These are phyloP conservation scores for Candida neerlandica DNA, from an alignment of 1,139 yeast species.

Conservation along the genomic window DNA sequence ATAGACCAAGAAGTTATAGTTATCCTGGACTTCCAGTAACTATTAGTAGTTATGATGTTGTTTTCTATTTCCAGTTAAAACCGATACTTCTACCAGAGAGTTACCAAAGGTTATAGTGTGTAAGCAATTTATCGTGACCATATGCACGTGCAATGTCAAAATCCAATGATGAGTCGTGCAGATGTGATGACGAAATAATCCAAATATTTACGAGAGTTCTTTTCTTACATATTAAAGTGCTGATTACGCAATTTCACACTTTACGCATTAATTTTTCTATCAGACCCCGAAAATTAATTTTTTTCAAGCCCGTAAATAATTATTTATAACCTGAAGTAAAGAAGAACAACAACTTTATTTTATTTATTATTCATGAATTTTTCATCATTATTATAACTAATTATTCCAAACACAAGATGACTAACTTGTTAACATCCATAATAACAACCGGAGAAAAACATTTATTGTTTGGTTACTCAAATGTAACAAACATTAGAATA, in stretches of 20 bases:
- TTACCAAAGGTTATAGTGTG: no score
- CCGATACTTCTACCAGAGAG: no score
- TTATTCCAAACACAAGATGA: slow-evolving; percentile 19
- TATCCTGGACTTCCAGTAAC: no score
- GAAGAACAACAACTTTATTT: background rate
- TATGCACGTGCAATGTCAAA: no score
- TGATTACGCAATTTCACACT: slow-evolving; percentile 6
- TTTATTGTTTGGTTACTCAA: slow-evolving; percentile 58
- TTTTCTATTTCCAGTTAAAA: no score
- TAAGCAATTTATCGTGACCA: no score
- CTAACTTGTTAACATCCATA: slow-evolving; percentile 51
- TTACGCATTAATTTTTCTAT: background rate
- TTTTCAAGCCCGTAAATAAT: background rate
- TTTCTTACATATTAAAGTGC: no score
- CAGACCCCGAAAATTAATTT: background rate
- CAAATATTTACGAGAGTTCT: background rate
- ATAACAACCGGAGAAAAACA: slow-evolving; percentile 57
- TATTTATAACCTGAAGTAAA: background rate
- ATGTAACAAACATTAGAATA: slow-evolving; percentile 55
- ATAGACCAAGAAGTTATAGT: no score
- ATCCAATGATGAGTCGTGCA: background rate
- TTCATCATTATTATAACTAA: background rate
- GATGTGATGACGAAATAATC: background rate
- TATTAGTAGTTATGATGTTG: no score
- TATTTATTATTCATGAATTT: background rate